phyloP scores from a whole-genome alignment of 495 filamentous ascomycete genomes.

The Copromyces sp. region DNA sequence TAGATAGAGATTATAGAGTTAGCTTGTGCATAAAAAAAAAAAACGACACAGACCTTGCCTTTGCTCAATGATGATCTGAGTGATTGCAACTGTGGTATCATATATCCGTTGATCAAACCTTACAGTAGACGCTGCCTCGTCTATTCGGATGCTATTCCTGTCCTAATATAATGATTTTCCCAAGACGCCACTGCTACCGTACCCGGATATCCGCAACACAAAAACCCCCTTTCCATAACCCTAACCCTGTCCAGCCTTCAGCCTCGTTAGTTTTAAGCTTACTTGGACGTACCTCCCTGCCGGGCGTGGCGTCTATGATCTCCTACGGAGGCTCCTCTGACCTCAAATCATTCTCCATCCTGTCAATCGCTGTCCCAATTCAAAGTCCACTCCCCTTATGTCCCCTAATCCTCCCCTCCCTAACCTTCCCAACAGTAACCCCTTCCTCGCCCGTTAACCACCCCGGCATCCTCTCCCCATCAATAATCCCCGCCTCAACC shows the following conservation, averaged over 20 bases:
- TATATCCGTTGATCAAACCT: neutral
- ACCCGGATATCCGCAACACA: neutral
- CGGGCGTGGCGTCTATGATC: no score
- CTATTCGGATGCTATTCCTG: neutral
- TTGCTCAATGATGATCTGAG: neutral
- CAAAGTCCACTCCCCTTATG: constrained; percentile 38
- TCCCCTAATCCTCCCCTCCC: constrained; percentile 47
- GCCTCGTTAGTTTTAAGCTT: neutral
- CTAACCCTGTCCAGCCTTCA: neutral
- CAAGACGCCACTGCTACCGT: neutral
- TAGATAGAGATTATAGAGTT: constrained; percentile 3
- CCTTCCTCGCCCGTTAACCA: constrained; percentile 89
- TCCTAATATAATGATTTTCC: neutral
- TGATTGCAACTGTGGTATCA: no score
- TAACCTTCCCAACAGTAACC: constrained; percentile 60
- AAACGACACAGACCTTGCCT: neutral
- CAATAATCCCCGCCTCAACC: constrained; percentile 61
- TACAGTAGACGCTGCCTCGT: neutral
- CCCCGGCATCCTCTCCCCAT: constrained; percentile 69
- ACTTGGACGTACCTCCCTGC: no score
- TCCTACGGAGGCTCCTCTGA: no score
- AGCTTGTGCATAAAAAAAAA: neutral
- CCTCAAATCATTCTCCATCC: no score
- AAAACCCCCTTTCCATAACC: neutral
- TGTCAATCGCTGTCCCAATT: neutral